Evolutionary conservation across 2,329 filamentous ascomycete species (phyloP).

Genomic region (Microthyrium microscopicum): DNA sequence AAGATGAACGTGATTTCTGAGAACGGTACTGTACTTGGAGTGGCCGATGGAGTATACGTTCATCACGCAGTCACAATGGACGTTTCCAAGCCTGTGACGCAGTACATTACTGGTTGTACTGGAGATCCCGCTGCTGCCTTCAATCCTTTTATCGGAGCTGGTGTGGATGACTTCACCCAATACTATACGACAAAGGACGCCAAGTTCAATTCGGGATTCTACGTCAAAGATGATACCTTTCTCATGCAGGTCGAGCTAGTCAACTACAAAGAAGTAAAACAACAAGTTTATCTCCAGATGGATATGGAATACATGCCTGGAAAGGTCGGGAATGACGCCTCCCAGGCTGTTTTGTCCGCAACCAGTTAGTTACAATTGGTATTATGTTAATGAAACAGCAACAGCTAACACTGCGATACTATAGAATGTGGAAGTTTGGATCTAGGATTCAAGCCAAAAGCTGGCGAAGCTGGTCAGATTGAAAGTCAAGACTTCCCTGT

Average conservation of each 20-base stretch:
- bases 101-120: background rate
- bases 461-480: too few relatives aligned
- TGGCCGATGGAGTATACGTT: constrained; percentile 2
- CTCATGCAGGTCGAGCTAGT: constrained; percentile 7
- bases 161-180: constrained; percentile 5
- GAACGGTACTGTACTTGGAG: constrained; percentile 3
- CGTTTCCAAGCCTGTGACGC: background rate
- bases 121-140: background rate
- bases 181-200: constrained; percentile 5
- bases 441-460: too few relatives aligned
- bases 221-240: constrained; percentile 1
- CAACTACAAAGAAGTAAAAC: constrained; percentile 1
- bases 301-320: constrained; percentile 6
- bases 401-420: too few relatives aligned
- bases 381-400: background rate
- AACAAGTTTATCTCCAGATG: constrained; percentile 4
- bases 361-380: background rate
- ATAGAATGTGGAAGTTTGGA: too few relatives aligned
- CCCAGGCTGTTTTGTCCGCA: background rate
- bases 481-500: too few relatives aligned
- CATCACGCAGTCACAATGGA: constrained; percentile 4
- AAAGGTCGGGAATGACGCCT: constrained; percentile 1
- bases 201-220: constrained; percentile 1
- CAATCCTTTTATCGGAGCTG: constrained; percentile 2
- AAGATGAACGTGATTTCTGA: constrained; percentile 3